Conservation (phyloP, 2,329 filamentous ascomycete genomes). For the Coccinonectria pachysandricola region DNA sequence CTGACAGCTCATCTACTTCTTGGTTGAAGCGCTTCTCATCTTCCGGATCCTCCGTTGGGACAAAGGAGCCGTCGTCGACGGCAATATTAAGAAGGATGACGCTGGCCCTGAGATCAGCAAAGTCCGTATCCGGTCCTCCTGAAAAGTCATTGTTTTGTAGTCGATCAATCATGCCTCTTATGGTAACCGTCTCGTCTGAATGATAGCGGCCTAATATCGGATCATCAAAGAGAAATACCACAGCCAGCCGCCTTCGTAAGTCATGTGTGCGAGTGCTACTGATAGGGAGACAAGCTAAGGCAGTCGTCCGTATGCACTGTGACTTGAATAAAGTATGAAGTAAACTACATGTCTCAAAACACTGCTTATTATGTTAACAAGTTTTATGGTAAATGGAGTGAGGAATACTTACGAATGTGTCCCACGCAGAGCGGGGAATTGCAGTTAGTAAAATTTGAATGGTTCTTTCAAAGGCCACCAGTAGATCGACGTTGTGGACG, state of each 20-base stretch:
- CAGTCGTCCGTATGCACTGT: constrained; percentile 44
- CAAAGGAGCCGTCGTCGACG: constrained; percentile 50
- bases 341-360: constrained; percentile 35
- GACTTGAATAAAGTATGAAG: constrained; percentile 34
- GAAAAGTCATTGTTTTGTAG: constrained; percentile 40
- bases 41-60: constrained; percentile 17
- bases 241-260: constrained; percentile 55
- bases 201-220: constrained; percentile 28
- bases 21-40: constrained; percentile 50
- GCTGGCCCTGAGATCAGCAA: constrained; percentile 53
- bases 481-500: constrained; percentile 31
- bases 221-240: constrained; percentile 51
- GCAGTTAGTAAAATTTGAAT: constrained; percentile 32
- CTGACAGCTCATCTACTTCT: constrained; percentile 57
- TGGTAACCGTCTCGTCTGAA: constrained; percentile 30
- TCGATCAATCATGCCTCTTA: constrained; percentile 35
- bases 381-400: background rate
- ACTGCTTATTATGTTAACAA: constrained; percentile 27
- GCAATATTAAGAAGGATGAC: constrained; percentile 63
- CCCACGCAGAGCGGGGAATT: constrained; percentile 29
- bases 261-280: constrained; percentile 41
- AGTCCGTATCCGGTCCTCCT: constrained; percentile 51
- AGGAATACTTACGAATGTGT: constrained; percentile 30
- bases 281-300: constrained; percentile 49
- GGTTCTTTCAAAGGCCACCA: constrained; percentile 30